Conservation (phyloP, 2,329 filamentous ascomycete species). For the Macrophomina tecta region DNA sequence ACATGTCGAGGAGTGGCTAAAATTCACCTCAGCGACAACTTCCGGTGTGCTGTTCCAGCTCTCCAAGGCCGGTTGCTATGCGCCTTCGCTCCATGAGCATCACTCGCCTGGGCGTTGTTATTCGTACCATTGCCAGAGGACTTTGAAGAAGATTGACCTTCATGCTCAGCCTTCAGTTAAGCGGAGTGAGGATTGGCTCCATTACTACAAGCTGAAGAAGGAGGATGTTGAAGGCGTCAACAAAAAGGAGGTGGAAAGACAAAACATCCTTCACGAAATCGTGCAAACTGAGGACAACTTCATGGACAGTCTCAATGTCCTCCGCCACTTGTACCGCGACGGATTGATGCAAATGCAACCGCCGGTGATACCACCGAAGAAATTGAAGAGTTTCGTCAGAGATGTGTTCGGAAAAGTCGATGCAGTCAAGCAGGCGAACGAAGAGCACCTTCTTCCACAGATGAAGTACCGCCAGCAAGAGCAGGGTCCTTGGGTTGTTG, state of each 20-base stretch:
- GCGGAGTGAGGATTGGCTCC: slow-evolving; percentile 79
- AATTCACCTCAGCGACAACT: slow-evolving; percentile 79
- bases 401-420: slow-evolving; percentile 93
- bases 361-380: slow-evolving; percentile 79
- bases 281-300: slow-evolving; percentile 91
- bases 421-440: slow-evolving; percentile 86
- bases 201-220: slow-evolving; percentile 83
- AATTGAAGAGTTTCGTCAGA: slow-evolving; percentile 77
- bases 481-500: slow-evolving; percentile 91
- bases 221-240: slow-evolving; percentile 73
- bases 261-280: slow-evolving; percentile 95
- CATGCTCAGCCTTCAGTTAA: slow-evolving; percentile 70
- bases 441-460: slow-evolving; percentile 88
- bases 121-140: slow-evolving; percentile 90
- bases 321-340: slow-evolving; percentile 85
- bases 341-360: slow-evolving; percentile 75
- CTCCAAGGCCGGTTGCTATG: slow-evolving; percentile 89
- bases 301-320: slow-evolving; percentile 86
- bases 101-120: slow-evolving; percentile 80
- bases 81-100: slow-evolving; percentile 77
- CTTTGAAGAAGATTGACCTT: slow-evolving; percentile 91
- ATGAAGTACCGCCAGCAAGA: slow-evolving; percentile 97
- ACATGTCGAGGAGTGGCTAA: slow-evolving; percentile 96
- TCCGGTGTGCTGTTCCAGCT: slow-evolving; percentile 93
- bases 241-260: slow-evolving; percentile 88